Evolutionary conservation across 2,329 filamentous ascomycete species (phyloP).

Genomic region (Amauroascus verrucosus): DNA sequence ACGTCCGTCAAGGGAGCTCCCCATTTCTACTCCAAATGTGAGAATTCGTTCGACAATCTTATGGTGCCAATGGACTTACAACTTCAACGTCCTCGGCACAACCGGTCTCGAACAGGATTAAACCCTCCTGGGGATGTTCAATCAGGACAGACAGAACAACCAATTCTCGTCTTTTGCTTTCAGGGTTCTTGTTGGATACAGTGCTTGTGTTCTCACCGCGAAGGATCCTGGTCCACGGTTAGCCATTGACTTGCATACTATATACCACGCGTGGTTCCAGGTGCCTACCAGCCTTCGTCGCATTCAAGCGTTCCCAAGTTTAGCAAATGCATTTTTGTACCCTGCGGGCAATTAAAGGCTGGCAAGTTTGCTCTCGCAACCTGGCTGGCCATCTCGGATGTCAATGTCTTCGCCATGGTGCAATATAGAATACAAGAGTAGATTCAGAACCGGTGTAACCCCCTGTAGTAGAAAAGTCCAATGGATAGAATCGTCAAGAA

Average conservation of each 20-base stretch:
- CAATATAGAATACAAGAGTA: not conserved
- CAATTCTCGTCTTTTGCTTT: slow-evolving; percentile 35
- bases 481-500: too few relatives aligned
- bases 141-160: slow-evolving; percentile 37
- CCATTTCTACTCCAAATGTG: slow-evolving; percentile 27
- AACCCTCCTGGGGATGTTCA: slow-evolving; percentile 36
- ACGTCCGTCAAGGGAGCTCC: slow-evolving; percentile 30
- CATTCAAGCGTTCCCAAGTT: slow-evolving; percentile 38
- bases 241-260: not conserved
- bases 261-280: not conserved
- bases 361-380: slow-evolving; percentile 14
- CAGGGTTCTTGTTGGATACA: slow-evolving; percentile 28
- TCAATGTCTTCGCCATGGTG: slow-evolving; percentile 7
- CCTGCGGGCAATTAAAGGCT: slow-evolving; percentile 36
- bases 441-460: not conserved
- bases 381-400: slow-evolving; percentile 10
- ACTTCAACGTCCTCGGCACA: slow-evolving; percentile 35
- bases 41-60: not conserved
- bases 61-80: slow-evolving; percentile 19
- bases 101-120: slow-evolving; percentile 41
- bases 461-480: not conserved
- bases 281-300: slow-evolving; percentile 38
- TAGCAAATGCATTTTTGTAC: slow-evolving; percentile 41
- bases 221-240: slow-evolving; percentile 23
- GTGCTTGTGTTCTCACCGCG: slow-evolving; percentile 34